Evolutionary conservation across 192 early-diverging fungal species (phyloP).

Genomic region (Gonapodya prolifera): DNA sequence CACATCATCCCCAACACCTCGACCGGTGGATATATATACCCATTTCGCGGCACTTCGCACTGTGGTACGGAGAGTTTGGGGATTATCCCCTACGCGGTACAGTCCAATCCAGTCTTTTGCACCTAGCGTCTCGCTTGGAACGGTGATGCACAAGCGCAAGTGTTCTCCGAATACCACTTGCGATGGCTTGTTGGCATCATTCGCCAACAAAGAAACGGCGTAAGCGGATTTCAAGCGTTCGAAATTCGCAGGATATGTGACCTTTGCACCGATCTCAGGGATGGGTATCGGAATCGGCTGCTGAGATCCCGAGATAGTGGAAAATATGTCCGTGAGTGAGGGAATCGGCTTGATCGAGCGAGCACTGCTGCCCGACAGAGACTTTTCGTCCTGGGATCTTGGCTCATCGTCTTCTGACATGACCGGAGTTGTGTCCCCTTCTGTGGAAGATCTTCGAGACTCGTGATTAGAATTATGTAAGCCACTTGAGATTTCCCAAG

Average conservation of each 20-base stretch:
- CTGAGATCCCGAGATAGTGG: background rate
- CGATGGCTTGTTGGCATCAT: background rate
- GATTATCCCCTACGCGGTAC: background rate
- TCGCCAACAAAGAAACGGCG: background rate
- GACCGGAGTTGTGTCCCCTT: background rate
- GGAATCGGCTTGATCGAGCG: no score
- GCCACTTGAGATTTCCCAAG: background rate
- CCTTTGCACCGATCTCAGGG: background rate
- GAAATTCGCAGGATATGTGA: background rate
- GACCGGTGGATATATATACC: slow-evolving; percentile 25
- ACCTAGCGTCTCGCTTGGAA: no score
- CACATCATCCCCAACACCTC: no score
- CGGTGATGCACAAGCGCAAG: background rate
- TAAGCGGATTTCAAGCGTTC: background rate
- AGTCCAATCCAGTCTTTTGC: background rate
- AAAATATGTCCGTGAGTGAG: no score
- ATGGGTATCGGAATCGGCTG: background rate
- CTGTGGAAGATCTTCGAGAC: no score
- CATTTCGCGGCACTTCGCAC: background rate
- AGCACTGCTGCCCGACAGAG: no score
- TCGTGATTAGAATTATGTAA: no score
- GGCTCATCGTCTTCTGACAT: no score
- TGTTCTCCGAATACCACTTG: background rate
- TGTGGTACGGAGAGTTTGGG: background rate
- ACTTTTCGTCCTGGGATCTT: no score